Evolutionary conservation across 148 eudicot species (phyloP), one percentile per base, ranked within the genome.

Genomic region (Polygonum aviculare): DNA sequence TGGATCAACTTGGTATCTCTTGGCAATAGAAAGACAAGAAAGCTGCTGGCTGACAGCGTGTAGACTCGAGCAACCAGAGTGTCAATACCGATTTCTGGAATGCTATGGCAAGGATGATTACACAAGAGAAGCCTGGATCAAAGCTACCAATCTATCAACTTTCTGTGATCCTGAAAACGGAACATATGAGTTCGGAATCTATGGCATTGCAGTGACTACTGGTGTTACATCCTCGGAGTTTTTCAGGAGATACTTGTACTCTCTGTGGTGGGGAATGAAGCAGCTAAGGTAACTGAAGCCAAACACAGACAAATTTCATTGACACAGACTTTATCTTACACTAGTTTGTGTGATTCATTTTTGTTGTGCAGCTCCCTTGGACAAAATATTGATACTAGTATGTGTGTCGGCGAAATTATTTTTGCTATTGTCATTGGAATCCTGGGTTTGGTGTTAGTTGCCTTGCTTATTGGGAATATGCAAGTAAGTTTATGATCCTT

Each of bases 191-290:
- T 83, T 80, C 72, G 86, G 86, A 5, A 80, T 83, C 5, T 83
- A 80, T 55, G 77, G 77, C 22, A 49, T 69, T 55, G 81, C 84
- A 45, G 84, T 85, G 69, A 75, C 75, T 1, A 75, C 69, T 15
- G 81, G 73, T 16, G 88, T 86, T 45, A 79, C 86, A 21, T 79
- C 87, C 45, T 70, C 86, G 4, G 0, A 16, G 12, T 87, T 89
- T 75, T 39, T 79, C 14, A 81, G 78, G 77, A 86, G 84, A 74
- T 91, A 85, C 76, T 81, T 79, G 80, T 89, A 85, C 74, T 83
- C 92, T 77, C 85, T 89, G 26, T 91, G 92, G 91, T 84, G 86
- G 82, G 96, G 92, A 40, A 83, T 91, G 74, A 84, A 80, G 80
- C 87, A 82, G 76, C 80, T 89, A 45, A 83, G 91, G 96, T 88